Base-by-base conservation (phyloP, 2,329 filamentous ascomycete genomes). In the Cytospora schulzeri region DNA sequence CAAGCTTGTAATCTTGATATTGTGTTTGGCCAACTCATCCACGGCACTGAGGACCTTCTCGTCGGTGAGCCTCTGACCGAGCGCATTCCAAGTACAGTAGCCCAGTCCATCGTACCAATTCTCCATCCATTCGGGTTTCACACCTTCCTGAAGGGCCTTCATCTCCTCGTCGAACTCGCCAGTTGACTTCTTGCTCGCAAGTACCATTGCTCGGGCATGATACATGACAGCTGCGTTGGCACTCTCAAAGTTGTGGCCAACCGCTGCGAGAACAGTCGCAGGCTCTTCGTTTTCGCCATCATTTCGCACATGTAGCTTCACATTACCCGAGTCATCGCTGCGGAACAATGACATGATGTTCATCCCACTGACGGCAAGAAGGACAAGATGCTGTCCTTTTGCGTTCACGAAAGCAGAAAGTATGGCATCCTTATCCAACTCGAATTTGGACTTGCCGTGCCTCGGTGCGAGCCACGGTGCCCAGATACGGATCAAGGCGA, bases 1-100 rank as follows among this genome's bases (percentile, higher is more conserved):
- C 2, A 99, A 81, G 71, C 88, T 96, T 0, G 88, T 89, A 54
- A 98, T 83, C 51, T 90, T 88, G 71, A 99, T 91, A 0, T 88
- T 85, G 63, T 91, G 84, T 33, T 87, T 80, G 5, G 88, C 84
- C 14, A 99, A 79, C 1, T 84, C 82, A 64, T 92, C 86, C 1
- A 98, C 80, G 1, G 93, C 92, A 50, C 87, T 76, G 15, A 93
- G 80, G 17, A 99, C 85, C 70, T 92, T 96, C 24, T 91, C 82
- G 66, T 94, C 91, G 0, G 89, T 95, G 38, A 99, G 81, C 53
- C 88, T 80, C 71, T 96, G 92, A 0, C 95, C 95, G 0, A 99
- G 81, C 0, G 88, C 91, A 73, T 98, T 99, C 95, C 95, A 99
- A 0, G 95, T 99, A 74, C 95, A 99, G 73, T 95, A 99, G 0